Evolutionary conservation across 2,329 filamentous ascomycete species (phyloP).

Genomic region (Aureobasidium sp.): DNA sequence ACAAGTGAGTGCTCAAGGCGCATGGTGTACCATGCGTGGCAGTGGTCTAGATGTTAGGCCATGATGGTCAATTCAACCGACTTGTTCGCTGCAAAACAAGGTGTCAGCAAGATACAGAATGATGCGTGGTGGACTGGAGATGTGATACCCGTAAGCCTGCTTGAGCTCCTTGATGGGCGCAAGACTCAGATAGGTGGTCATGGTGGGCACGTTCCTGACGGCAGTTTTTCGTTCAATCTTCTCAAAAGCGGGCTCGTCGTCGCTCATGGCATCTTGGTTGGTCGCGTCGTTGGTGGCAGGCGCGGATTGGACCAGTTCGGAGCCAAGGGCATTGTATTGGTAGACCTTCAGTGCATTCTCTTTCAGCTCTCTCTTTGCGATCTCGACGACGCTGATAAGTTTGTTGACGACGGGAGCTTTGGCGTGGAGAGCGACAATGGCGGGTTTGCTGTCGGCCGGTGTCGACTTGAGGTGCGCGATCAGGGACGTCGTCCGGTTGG

Average conservation of each 20-base stretch:
- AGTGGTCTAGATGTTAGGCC: neutral
- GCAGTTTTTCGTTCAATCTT: constrained; percentile 45
- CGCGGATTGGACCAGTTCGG: constrained; percentile 21
- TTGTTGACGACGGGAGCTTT: constrained; percentile 47
- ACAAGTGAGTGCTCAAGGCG: too few relatives aligned
- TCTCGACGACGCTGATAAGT: constrained; percentile 61
- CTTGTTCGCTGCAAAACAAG: neutral
- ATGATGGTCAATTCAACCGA: neutral
- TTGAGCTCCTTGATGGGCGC: constrained; percentile 51
- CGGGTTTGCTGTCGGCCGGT: constrained; percentile 25
- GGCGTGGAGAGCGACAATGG: constrained; percentile 35
- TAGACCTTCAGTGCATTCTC: constrained; percentile 40
- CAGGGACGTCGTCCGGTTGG: constrained; percentile 25
- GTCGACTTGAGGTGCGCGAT: constrained; percentile 20
- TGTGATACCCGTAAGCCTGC: constrained; percentile 34
- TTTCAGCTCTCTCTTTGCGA: constrained; percentile 37
- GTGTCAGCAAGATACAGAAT: neutral
- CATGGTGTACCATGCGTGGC: too few relatives aligned
- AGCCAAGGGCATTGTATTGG: constrained; percentile 29
- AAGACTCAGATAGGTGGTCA: constrained; percentile 56
- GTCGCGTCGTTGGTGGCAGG: neutral
- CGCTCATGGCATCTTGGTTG: constrained; percentile 23
- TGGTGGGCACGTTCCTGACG: constrained; percentile 43
- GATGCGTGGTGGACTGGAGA: neutral
- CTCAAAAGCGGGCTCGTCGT: constrained; percentile 45